A percentile compares a stretch with the other conserved stretches of the same genome.
Conservation (phyloP, 2,329 filamentous ascomycete genomes). For the Apiospora koreana region DNA sequence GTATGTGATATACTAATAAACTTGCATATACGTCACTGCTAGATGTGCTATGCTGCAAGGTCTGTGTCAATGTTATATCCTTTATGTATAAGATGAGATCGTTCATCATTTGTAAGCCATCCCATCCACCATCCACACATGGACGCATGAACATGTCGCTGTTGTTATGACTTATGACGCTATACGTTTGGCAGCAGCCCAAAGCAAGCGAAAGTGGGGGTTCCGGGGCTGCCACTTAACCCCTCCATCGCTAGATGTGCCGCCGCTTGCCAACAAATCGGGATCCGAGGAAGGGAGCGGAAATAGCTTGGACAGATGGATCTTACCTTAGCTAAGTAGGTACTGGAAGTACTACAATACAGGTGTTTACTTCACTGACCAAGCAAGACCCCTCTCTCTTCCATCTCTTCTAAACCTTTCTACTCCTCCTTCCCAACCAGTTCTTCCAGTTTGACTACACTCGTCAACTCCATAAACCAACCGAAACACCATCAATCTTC, state of each 20-base stretch:
- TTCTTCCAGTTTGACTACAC: background rate
- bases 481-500: background rate
- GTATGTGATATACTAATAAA: background rate
- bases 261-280: slow-evolving; percentile 5
- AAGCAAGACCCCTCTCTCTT: slow-evolving; percentile 1
- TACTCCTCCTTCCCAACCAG: slow-evolving; percentile 4
- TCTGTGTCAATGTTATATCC: no score
- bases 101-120: background rate
- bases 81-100: background rate
- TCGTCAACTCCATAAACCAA: background rate
- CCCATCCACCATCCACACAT: background rate
- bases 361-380: background rate
- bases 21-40: background rate
- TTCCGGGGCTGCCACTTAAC: slow-evolving; percentile 3
- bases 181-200: background rate
- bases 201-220: background rate
- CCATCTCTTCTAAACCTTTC: background rate
- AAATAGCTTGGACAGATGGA: background rate
- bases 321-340: background rate
- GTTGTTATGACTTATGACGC: background rate
- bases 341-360: background rate
- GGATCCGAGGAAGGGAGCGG: background rate
- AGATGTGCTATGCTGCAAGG: background rate
- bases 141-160: background rate
- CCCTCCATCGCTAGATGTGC: background rate